These are phyloP conservation scores for Kazachstania sp. DNA, from an alignment of 1,139 yeast genomes.

Conservation along the genomic window DNA sequence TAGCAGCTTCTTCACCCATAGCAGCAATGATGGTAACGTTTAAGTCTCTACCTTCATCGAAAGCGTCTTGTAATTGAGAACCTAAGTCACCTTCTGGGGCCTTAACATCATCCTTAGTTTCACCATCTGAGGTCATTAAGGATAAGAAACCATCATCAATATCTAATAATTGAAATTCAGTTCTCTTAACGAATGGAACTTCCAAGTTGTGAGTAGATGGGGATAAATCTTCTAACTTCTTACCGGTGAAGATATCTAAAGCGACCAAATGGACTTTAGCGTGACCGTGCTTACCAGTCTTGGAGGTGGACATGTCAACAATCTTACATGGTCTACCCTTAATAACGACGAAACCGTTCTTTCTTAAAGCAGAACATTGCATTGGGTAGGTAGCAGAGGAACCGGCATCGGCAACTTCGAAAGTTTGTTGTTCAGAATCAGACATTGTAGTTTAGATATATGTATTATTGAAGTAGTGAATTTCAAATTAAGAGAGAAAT, in stretches of 20 bases:
- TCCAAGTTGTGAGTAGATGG: slow-evolving; percentile 99
- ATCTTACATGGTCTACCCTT: slow-evolving; percentile 99
- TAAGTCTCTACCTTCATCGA: slow-evolving; percentile 97
- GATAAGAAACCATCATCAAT: slow-evolving; percentile 97
- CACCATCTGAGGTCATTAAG: slow-evolving; percentile 95
- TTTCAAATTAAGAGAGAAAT: not conserved
- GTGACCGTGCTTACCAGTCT: slow-evolving; percentile 99
- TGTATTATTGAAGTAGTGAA: not conserved
- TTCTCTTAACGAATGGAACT: slow-evolving; percentile 95
- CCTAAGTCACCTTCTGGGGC: slow-evolving; percentile 98
- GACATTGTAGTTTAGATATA: slow-evolving; percentile 41
- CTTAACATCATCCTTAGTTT: slow-evolving; percentile 98
- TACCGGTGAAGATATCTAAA: slow-evolving; percentile 96
- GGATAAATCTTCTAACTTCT: slow-evolving; percentile 98
- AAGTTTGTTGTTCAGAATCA: slow-evolving; percentile 71
- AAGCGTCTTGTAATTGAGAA: slow-evolving; percentile 80
- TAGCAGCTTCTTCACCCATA: slow-evolving; percentile 99
- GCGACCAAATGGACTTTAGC: slow-evolving; percentile 99
- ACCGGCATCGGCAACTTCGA: slow-evolving; percentile 98
- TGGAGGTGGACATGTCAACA: slow-evolving; percentile 99
- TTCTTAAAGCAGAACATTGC: slow-evolving; percentile 99
- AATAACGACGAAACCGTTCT: slow-evolving; percentile 98
- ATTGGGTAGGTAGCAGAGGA: slow-evolving; percentile 97
- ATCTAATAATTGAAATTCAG: slow-evolving; percentile 94
- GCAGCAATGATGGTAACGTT: slow-evolving; percentile 92